phyloP scores from a whole-genome alignment of 2,329 filamentous ascomycete species.

The Sporothrix euskadiensis region DNA sequence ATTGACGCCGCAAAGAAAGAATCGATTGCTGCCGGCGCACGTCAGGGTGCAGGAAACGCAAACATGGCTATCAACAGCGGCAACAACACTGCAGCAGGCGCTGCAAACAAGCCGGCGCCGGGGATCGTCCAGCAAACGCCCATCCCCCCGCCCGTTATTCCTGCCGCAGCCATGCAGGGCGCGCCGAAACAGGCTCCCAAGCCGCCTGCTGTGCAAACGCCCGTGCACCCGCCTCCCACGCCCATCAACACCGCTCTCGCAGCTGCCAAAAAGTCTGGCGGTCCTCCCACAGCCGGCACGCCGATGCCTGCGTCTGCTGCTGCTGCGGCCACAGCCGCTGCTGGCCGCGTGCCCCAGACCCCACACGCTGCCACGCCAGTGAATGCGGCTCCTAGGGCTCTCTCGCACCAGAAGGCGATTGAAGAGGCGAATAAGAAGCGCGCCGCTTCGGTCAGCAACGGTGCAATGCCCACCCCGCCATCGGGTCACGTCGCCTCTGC shows the following conservation, averaged over 20 bases:
- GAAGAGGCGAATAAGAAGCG: constrained; percentile 49
- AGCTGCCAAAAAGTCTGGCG: constrained; percentile 40
- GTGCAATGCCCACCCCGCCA: constrained; percentile 27
- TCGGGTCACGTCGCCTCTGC: constrained; percentile 22
- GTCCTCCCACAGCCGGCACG: constrained; percentile 47
- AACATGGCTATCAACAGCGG: constrained; percentile 24
- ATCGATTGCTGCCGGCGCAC: constrained; percentile 38
- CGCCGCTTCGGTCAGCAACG: constrained; percentile 33
- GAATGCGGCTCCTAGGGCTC: constrained; percentile 45
- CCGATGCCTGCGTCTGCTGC: constrained; percentile 50
- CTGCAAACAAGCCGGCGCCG: constrained; percentile 16
- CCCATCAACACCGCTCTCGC: constrained; percentile 54
- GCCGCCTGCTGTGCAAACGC: constrained; percentile 34
- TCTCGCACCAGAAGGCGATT: constrained; percentile 54
- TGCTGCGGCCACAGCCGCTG: constrained; percentile 18
- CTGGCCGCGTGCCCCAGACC: constrained; percentile 47
- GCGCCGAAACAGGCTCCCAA: constrained; percentile 34
- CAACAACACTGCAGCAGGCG: constrained; percentile 11
- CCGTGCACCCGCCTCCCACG: constrained; percentile 39
- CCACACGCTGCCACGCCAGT: constrained; percentile 49
- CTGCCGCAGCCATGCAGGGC: constrained; percentile 30
- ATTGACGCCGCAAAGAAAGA: constrained; percentile 51
- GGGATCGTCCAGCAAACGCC: constrained; percentile 32
- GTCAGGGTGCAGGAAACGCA: constrained; percentile 33
- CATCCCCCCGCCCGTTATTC: constrained; percentile 33